Percentiles rank a stretch among this genome's conserved stretches.
Evolutionary conservation across 768 basidiomycete genomes (phyloP).

Genomic region (Cyathus striatus): DNA sequence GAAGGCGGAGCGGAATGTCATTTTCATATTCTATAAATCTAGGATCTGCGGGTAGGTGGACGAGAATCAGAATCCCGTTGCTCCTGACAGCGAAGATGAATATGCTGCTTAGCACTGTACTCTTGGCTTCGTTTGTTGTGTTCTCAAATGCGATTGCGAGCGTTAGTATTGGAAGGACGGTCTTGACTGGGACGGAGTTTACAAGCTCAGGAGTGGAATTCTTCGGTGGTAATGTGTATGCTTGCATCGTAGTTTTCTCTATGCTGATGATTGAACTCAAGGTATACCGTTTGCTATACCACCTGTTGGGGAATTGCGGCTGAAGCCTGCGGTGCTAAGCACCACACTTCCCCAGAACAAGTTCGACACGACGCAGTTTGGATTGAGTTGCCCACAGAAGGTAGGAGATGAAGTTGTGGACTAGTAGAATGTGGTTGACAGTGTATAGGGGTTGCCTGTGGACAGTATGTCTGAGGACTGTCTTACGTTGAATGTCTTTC

Average conservation of each 20-base stretch:
- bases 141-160: no score
- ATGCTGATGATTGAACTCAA: conserved; percentile 3
- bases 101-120: no score
- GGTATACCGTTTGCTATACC: conserved; percentile 28
- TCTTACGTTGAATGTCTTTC: conserved; percentile 36
- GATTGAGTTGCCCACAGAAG: conserved; percentile 16
- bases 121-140: no score
- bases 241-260: not conserved
- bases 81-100: no score
- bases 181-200: not conserved
- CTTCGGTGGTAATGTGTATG: not conserved
- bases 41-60: no score
- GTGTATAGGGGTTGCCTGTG: not conserved
- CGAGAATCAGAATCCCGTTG: no score
- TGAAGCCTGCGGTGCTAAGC: conserved; percentile 16
- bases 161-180: no score
- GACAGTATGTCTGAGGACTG: conserved; percentile 35
- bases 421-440: not conserved
- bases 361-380: conserved; percentile 19
- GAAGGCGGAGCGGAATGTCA: no score
- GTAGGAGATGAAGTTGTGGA: conserved; percentile 2
- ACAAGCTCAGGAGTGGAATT: not conserved
- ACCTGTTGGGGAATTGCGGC: conserved; percentile 19
- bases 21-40: no score
- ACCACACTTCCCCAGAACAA: conserved; percentile 7